Conservation (phyloP, 805 yeast genomes). For the Teunomyces kruisii region DNA sequence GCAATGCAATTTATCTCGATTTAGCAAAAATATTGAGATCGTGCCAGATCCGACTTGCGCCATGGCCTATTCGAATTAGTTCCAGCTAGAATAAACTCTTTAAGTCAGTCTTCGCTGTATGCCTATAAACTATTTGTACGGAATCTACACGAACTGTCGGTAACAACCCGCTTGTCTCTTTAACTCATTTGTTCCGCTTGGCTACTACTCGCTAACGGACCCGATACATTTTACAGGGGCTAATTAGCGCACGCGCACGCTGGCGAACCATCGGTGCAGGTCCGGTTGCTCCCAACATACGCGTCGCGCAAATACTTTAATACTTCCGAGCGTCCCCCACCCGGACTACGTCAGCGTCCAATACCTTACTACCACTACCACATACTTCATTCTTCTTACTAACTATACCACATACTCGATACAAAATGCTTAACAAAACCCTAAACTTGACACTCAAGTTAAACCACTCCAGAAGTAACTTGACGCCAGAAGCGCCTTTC, state of each 20-base stretch:
- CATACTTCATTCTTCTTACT: not conserved
- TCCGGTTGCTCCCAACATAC: slow-evolving; percentile 2
- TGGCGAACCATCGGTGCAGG: not conserved
- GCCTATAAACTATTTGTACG: too few relatives aligned
- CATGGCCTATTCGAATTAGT: too few relatives aligned
- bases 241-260: not conserved
- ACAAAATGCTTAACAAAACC: slow-evolving; percentile 29
- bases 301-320: not conserved
- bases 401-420: not conserved
- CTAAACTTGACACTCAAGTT: slow-evolving; percentile 33
- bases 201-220: not conserved
- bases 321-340: not conserved
- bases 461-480: slow-evolving; percentile 27
- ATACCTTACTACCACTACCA: not conserved
- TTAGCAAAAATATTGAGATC: not conserved
- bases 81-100: too few relatives aligned
- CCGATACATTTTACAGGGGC: not conserved
- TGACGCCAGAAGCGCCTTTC: slow-evolving; percentile 29
- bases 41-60: not conserved
- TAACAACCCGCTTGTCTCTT: too few relatives aligned
- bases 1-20: not conserved
- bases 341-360: not conserved
- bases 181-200: too few relatives aligned
- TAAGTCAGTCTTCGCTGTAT: too few relatives aligned
- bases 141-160: too few relatives aligned